Evolutionary conservation across 176 grass and related monocot genomes (phyloP), one percentile per base, ranked within the genome.

Genomic region (Lolium perenne): DNA sequence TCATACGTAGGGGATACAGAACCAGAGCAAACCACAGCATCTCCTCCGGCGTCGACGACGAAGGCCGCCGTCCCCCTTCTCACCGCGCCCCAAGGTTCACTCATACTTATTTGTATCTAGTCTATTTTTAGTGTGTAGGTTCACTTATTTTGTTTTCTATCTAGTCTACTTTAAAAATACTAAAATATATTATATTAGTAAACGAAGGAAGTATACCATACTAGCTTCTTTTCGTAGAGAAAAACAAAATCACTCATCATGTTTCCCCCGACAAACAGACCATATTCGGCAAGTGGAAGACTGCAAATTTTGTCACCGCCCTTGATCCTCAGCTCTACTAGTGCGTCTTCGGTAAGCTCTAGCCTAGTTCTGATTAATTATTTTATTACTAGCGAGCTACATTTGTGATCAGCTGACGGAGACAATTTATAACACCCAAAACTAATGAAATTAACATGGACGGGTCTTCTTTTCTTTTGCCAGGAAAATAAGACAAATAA

Each of bases 241-340:
- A 54, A 71, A 45, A 5, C 16, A 10, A 0, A 43, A 38, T 4
- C 20, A 6, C 48, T 49, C 45, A 49, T 13, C 12, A 26, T 23
- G 16, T 70, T 9, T 4, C 35, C 76, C 55, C 79, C 53, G n/a
- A 79, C 84, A 82, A 56, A 35, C 53, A 49, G 21, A 73, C 84
- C 62, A 55, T 45, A 64, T 48, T 59, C 1, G 58, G 23, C 32
- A 29, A 77, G 23, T 16, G 23, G 40, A 63, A 38, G 76, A 83
- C 9, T 48, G 55, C 16, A 51, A 4, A 2, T 43, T 58, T 85
- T 78, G 71, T 32, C 71, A 51, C 61, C 63, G 9, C n/a, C 6
- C 40, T 71, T 15, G 41, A 81, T 59, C 74, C n/a, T 78, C 10
- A 29, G 38, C 5, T 18, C n/a, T 1, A 5, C 73, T 5, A 10